A percentile compares a stretch with the other conserved stretches of the same genome.
Conservation (phyloP, 371 early-diverging fungal genomes). For the Amoeboaphelidium protococcarum region DNA sequence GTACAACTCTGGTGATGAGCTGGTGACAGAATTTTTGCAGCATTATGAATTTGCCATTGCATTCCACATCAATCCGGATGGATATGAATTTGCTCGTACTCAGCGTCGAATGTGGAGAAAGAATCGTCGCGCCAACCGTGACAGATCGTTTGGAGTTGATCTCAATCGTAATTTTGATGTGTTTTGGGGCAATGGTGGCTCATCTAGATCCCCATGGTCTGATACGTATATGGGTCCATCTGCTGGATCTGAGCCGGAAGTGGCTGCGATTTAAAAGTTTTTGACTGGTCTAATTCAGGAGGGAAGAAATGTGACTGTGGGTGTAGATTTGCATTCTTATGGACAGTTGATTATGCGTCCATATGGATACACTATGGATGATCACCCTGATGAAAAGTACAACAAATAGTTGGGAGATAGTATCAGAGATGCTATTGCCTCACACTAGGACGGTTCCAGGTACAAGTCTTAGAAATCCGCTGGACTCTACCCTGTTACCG, state of each 20-base stretch:
- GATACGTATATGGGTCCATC: slow-evolving; percentile 24
- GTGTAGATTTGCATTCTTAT: slow-evolving; percentile 27
- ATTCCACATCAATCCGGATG: too few relatives aligned
- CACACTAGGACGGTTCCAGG: too few relatives aligned
- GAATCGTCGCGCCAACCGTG: too few relatives aligned
- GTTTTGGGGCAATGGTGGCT: slow-evolving; percentile 28
- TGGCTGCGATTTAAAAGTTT: neutral
- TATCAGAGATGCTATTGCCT: slow-evolving; percentile 10
- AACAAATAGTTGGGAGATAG: slow-evolving; percentile 9
- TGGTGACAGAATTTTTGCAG: too few relatives aligned
- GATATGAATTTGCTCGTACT: too few relatives aligned
- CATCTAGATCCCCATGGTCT: slow-evolving; percentile 15
- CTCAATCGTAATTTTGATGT: too few relatives aligned
- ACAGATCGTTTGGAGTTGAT: too few relatives aligned
- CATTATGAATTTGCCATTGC: too few relatives aligned
- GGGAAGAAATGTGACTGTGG: slow-evolving; percentile 19
- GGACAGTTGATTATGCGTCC: slow-evolving; percentile 18
- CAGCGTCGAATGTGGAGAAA: too few relatives aligned
- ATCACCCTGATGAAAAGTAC: slow-evolving; percentile 10
- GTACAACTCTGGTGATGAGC: too few relatives aligned
- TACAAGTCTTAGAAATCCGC: too few relatives aligned
- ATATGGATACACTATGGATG: slow-evolving; percentile 15
- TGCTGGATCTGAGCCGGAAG: neutral
- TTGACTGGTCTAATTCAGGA: slow-evolving; percentile 3
- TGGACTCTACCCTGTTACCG: too few relatives aligned